phyloP scores from a whole-genome alignment of 805 yeast genomes.

The Nakazawaea populi region DNA sequence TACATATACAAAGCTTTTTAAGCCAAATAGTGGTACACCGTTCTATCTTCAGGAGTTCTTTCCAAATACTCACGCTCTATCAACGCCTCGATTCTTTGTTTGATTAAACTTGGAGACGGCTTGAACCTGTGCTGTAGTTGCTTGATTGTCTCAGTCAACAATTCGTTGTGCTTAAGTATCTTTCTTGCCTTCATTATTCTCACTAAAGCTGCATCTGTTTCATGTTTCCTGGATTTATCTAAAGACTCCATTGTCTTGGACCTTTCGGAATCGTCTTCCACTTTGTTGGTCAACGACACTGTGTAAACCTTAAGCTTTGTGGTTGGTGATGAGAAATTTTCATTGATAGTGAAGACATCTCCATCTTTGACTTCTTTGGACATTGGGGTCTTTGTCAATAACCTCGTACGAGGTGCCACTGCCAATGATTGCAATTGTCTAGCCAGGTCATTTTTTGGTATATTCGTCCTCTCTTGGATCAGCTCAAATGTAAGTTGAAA shows the following conservation, averaged over 20 bases:
- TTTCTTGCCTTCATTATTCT: constrained; percentile 80
- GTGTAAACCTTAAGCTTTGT: constrained; percentile 71
- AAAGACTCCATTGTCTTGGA: constrained; percentile 50
- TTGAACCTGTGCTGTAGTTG: constrained; percentile 59
- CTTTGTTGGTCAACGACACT: constrained; percentile 40
- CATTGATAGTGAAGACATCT: constrained; percentile 66
- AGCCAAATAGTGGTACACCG: constrained; percentile 65
- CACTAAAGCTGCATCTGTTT: constrained; percentile 81
- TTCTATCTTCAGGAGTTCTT: constrained; percentile 57
- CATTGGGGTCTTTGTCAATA: constrained; percentile 72
- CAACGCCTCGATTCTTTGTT: constrained; percentile 66
- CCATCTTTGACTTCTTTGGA: constrained; percentile 57
- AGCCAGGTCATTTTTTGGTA: constrained; percentile 67
- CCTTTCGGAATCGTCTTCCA: constrained; percentile 49
- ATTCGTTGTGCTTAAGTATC: constrained; percentile 52
- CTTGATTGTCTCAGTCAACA: constrained; percentile 59
- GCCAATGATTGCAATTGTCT: constrained; percentile 81
- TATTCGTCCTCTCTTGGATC: constrained; percentile 58
- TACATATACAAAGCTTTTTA: background rate
- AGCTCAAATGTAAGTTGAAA: constrained; percentile 51
- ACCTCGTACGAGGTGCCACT: constrained; percentile 73
- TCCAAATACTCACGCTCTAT: constrained; percentile 78
- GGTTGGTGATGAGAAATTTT: constrained; percentile 60
- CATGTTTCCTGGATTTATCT: constrained; percentile 57
- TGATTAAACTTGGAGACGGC: constrained; percentile 63